Base-by-base conservation (phyloP, 192 early-diverging fungal genomes). In the Dissophora globulifera region DNA sequence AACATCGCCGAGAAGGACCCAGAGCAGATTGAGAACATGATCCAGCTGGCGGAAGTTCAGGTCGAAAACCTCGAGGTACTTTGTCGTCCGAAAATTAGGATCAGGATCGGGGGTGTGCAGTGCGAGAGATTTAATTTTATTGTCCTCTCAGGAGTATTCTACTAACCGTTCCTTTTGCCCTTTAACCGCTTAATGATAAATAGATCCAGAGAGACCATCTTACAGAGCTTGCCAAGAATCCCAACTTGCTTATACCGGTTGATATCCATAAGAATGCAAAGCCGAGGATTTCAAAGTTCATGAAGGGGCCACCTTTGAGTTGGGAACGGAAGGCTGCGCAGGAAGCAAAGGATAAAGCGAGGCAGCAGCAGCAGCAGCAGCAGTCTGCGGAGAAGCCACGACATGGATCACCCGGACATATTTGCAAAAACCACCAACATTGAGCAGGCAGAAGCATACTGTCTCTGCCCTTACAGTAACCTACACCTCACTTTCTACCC, bases 251-350 rank as follows among this genome's bases (percentile, higher is more conserved):
- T 23, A 76, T 76, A 22, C 72, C 72, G 5, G 72, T 76, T 2
- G 72, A 76, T 30, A 76, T 76, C n/a, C 49, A 76, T 46, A 76
- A 76, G 58, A 57, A 76, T 47, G 72, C 72, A 8, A 62, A 55
- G 19, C 72, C 63, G 33, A 76, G 49, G 52, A 51, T 67, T n/a
- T 76, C 72, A 7, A 58, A 40, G 29, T 76, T 76, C 46, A 76
- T 76, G 72, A 66, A 41, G 3, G 72, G 72, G 15, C 72, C 72
- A 17, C 72, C 72, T 12, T 30, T 76, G 16, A 76, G 72, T 33
- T 76, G 72, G 72, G 72, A 76, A 67, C 33, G 63, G 20, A 67
- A 61, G 15, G 72, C 72, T 27, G 58, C 58, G 4, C 72, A 76
- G 40, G 57, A 67, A 29, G 64, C 62, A 6, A 67, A 66, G 62